phyloP scores from a whole-genome alignment of 257 asterid genomes.

The Plantago ovata region DNA sequence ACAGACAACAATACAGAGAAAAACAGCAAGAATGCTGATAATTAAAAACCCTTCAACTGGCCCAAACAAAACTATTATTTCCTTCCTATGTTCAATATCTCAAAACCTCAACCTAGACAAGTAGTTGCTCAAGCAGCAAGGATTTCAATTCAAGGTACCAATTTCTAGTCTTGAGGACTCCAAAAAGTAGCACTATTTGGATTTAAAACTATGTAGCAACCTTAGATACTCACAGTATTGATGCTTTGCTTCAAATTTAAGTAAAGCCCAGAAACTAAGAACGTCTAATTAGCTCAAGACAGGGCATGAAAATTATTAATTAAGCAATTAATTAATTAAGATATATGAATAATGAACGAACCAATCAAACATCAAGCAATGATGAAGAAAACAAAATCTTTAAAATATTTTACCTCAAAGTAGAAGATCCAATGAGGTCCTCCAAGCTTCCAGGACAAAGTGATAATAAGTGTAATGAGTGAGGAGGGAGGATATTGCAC shows the following conservation, averaged over 20 bases:
- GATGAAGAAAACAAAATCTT: conserved; percentile 5
- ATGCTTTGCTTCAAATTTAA: background rate
- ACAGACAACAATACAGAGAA: background rate
- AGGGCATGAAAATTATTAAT: background rate
- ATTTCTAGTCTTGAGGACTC: background rate
- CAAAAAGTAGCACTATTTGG: background rate
- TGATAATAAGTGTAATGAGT: background rate
- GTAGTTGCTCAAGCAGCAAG: too few species aligned
- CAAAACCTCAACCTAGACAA: too few species aligned
- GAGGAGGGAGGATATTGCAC: conserved; percentile 13
- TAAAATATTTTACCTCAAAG: conserved; percentile 36
- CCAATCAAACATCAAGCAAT: background rate
- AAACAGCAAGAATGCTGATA: conserved; percentile 7
- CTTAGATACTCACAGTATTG: background rate
- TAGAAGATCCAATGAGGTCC: conserved; percentile 18
- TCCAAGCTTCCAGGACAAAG: conserved; percentile 30
- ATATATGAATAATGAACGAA: too few species aligned
- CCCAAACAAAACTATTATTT: background rate
- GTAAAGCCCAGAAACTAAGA: conserved; percentile 1
- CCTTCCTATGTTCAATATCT: background rate
- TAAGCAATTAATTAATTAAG: background rate
- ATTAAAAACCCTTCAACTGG: background rate
- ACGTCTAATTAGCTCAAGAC: background rate
- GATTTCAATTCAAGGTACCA: too few species aligned
- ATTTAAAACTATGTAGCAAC: background rate